Evolutionary conservation across 805 yeast genomes (phyloP).

Genomic region (Wickerhamomyces pijperi): DNA sequence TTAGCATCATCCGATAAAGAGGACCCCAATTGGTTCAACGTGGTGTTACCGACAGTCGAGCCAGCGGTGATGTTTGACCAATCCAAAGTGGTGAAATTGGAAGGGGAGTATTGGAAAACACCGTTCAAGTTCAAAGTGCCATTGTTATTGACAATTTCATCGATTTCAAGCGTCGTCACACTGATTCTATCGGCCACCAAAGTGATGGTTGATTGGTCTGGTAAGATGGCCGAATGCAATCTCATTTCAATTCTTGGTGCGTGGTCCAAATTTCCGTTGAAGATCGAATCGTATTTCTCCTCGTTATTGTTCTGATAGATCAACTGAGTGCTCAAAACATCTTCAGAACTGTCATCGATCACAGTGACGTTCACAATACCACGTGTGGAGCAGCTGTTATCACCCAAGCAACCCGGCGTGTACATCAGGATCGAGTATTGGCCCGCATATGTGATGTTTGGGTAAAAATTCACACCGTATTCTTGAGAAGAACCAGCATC

Average conservation of each 20-base stretch:
- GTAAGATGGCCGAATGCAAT: conserved; percentile 21
- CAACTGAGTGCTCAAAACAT: conserved; percentile 27
- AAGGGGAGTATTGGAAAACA: conserved; percentile 67
- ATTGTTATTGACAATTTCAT: conserved; percentile 23
- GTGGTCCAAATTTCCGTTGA: conserved; percentile 51
- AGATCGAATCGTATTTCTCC: conserved; percentile 72
- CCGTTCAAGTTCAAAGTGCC: conserved; percentile 49
- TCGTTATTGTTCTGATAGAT: conserved; percentile 75
- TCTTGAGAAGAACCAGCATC: conserved; percentile 22
- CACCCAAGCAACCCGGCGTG: conserved; percentile 80
- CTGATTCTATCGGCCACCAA: conserved; percentile 65
- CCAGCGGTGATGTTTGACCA: conserved; percentile 16
- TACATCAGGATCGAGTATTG: conserved; percentile 58
- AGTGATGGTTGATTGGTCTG: conserved; percentile 24
- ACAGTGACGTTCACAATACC: conserved; percentile 75
- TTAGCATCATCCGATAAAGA: conserved; percentile 27
- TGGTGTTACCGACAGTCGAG: conserved; percentile 34
- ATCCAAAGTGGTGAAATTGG: conserved; percentile 43
- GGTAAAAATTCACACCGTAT: conserved; percentile 41
- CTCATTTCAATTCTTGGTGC: conserved; percentile 34
- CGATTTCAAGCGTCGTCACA: conserved; percentile 37
- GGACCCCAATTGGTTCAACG: conserved; percentile 23
- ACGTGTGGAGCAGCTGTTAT: conserved; percentile 55
- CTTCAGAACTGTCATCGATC: conserved; percentile 26
- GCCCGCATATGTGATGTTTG: conserved; percentile 66